Base-by-base conservation (phyloP, 2,329 filamentous ascomycete genomes). In the Exophiala phaeomuriformis region DNA sequence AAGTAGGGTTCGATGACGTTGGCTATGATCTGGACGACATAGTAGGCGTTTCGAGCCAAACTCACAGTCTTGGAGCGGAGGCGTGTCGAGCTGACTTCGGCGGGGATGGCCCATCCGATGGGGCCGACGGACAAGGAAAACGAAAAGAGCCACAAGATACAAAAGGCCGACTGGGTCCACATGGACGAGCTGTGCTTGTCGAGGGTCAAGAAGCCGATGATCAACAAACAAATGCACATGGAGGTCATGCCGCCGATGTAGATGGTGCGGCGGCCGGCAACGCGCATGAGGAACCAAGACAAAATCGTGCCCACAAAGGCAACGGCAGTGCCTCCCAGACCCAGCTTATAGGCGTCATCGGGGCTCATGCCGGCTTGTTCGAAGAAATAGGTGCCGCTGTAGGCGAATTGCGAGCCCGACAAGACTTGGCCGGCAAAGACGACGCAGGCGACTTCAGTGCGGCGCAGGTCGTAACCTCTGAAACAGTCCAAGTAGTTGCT, bases 21-120 rank as follows among this genome's bases (percentile, higher is more conserved):
- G 27, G 65, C 71, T n/a, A 72, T 59, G 33, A 81, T 75, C 40
- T 72, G 71, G 10, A 67, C 63, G 3, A 78, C 64, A 55, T 80
- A 77, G 64, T 79, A 81, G 7, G 71, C 62, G 39, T 69, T 72
- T 10, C 78, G 72, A 0, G 76, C 77, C 10, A 81, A 65, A 4
- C 75, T 76, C 7, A 80, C 75, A 0, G 77, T 77, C 67, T 80
- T 76, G n/a, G 73, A 70, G 50, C 78, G 77, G 29, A 81, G 73
- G 5, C 77, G 71, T 0, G 75, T 75, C 0, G 77, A 78, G 0
- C 76, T 77, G 3, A 77, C 69, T 58, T 81, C 78, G 0, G 77
- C 73, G 7, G 78, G 67, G 30, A 81, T 65, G 1, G 73, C 71
- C 63, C 78, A 81, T 3, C 73, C 73, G 9, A 80, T 72, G 0